phyloP scores from a whole-genome alignment of 2,329 filamentous ascomycete species.

The Paracoccidioides lutzii region DNA sequence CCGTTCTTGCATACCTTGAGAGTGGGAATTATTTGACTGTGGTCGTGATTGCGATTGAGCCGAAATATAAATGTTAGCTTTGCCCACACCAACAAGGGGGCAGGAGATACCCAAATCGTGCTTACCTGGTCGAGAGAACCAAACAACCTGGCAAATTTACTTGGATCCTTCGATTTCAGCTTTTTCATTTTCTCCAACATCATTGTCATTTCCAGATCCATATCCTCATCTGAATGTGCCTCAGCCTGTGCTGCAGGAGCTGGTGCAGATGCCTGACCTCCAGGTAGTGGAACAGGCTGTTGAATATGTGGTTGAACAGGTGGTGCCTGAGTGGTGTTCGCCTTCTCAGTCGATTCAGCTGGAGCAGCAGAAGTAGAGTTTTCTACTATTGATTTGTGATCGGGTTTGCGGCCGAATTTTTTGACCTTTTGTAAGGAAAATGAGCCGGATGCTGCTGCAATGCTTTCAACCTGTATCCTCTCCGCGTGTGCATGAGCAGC shows the following conservation, averaged over 20 bases:
- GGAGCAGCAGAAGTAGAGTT: neutral
- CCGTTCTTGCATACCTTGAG: neutral
- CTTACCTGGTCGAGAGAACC: slow-evolving; percentile 33
- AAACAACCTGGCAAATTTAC: slow-evolving; percentile 43
- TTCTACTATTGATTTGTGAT: neutral
- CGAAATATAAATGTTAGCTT: neutral
- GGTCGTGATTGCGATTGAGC: neutral
- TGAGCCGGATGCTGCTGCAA: slow-evolving; percentile 2
- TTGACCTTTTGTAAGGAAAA: neutral
- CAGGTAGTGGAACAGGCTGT: neutral
- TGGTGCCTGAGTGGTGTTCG: neutral
- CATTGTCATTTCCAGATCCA: slow-evolving; percentile 38
- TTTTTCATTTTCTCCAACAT: slow-evolving; percentile 48
- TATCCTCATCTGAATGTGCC: slow-evolving; percentile 8
- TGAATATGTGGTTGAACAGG: no score
- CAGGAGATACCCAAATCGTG: neutral
- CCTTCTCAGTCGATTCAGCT: neutral
- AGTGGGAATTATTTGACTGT: neutral
- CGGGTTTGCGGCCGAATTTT: neutral
- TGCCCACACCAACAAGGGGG: neutral
- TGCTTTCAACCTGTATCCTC: neutral
- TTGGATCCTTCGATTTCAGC: slow-evolving; percentile 43
- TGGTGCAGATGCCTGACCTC: no score
- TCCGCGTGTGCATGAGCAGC: slow-evolving; percentile 1
- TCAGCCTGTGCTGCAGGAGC: neutral